A percentile compares a stretch with the other conserved stretches of the same genome.
Evolutionary conservation across 192 early-diverging fungal species (phyloP).

Genomic region (Obelidium mucronatum): DNA sequence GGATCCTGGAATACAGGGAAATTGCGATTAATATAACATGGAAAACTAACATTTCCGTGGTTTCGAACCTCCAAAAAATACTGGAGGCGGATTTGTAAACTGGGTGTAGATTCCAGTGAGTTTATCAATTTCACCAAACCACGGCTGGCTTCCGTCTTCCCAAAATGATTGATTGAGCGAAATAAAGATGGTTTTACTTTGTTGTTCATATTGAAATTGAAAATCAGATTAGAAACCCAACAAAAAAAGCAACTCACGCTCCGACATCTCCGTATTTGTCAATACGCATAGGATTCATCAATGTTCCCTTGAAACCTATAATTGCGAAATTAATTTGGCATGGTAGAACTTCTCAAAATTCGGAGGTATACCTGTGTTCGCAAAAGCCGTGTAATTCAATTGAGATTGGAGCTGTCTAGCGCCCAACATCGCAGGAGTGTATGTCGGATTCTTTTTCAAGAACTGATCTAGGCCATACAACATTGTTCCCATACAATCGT

Average conservation of each 20-base stretch:
- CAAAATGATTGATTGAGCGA: neutral
- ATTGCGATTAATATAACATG: neutral
- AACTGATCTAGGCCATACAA: conserved; percentile 14
- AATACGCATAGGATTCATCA: neutral
- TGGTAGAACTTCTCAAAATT: too few species aligned
- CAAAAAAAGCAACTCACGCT: too few species aligned
- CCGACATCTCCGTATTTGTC: neutral
- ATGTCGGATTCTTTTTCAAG: neutral
- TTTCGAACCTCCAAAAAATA: neutral
- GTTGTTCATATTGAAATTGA: neutral
- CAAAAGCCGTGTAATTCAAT: neutral
- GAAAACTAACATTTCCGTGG: neutral
- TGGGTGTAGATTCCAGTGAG: neutral
- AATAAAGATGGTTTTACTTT: neutral
- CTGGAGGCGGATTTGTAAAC: too few species aligned
- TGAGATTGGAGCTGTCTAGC: neutral
- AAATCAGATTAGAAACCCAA: too few species aligned
- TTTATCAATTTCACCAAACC: neutral
- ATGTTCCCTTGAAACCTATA: neutral
- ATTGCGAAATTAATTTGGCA: too few species aligned
- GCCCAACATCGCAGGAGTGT: neutral
- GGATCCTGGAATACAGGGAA: neutral
- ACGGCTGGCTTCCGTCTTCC: neutral
- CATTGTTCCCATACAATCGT: conserved; percentile 17
- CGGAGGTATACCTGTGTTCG: too few species aligned